Percentiles rank a stretch among this genome's conserved stretches.
These are phyloP conservation scores for Rehmannia glutinosa DNA, from an alignment of 257 asterid species.

Conservation along the genomic window DNA sequence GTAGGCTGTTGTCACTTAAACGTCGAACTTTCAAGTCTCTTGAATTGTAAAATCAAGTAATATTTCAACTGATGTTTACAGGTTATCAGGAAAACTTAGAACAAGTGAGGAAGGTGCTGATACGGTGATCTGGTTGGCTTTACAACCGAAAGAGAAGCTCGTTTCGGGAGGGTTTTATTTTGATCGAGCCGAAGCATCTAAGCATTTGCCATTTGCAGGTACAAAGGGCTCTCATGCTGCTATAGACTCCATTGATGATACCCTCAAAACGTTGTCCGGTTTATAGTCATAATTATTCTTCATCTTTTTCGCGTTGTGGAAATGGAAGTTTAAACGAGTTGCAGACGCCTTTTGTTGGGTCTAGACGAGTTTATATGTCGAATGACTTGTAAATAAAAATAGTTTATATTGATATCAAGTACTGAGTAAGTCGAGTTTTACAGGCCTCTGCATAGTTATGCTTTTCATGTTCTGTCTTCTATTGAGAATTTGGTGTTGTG, in stretches of 20 bases:
- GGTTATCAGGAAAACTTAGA: conserved; percentile 73
- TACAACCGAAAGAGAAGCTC: conserved; percentile 81
- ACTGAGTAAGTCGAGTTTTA: too few species aligned
- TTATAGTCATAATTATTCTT: conserved; percentile 8
- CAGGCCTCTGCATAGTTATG: too few species aligned
- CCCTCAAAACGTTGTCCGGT: conserved; percentile 41
- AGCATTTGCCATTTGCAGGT: conserved; percentile 68
- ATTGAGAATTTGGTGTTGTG: too few species aligned
- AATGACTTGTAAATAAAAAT: too few species aligned
- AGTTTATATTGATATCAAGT: too few species aligned
- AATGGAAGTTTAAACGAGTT: too few species aligned
- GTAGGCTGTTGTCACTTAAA: neutral
- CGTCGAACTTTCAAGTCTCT: neutral
- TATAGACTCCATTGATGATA: conserved; percentile 49
- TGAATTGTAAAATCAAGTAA: neutral
- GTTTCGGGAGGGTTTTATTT: conserved; percentile 67
- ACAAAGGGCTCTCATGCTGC: conserved; percentile 56
- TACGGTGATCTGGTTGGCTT: conserved; percentile 75
- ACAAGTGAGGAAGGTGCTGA: conserved; percentile 87
- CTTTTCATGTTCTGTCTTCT: too few species aligned
- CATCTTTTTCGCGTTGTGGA: neutral
- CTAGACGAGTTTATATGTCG: neutral
- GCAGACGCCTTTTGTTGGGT: neutral
- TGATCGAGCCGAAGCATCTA: conserved; percentile 74
- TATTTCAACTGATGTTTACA: conserved; percentile 33